These are phyloP conservation scores for Apodospora peruviana DNA, from an alignment of 495 filamentous ascomycete genomes.

Conservation along the genomic window DNA sequence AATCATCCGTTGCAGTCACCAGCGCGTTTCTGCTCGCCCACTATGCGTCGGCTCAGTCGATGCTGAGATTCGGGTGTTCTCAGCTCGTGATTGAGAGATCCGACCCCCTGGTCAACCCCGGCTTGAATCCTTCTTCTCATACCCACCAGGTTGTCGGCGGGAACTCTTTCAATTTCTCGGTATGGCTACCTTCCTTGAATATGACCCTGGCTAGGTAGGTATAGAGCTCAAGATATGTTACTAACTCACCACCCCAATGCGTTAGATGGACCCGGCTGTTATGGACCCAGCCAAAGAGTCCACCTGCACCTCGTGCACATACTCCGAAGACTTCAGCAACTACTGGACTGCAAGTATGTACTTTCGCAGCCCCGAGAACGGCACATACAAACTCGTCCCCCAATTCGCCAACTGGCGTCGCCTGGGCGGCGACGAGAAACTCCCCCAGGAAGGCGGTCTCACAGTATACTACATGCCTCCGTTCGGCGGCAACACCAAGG, in stretches of 20 bases:
- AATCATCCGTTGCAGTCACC: neutral
- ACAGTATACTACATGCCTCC: conserved; percentile 35
- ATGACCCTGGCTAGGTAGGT: too few relatives aligned
- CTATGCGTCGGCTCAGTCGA: neutral
- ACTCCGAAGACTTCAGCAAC: conserved; percentile 25
- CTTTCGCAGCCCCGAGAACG: conserved; percentile 25
- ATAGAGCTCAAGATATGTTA: neutral
- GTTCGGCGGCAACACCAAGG: conserved; percentile 22
- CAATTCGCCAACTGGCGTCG: conserved; percentile 4
- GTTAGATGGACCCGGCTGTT: conserved; percentile 12
- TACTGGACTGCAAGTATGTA: conserved; percentile 34
- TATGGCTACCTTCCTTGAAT: neutral
- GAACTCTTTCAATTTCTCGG: conserved; percentile 18
- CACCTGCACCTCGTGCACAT: conserved; percentile 23
- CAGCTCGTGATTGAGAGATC: conserved; percentile 5
- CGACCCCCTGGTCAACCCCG: conserved; percentile 9
- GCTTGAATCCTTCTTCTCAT: conserved; percentile 8
- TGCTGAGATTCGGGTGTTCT: conserved; percentile 4
- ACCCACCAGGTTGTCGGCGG: conserved; percentile 12
- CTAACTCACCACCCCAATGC: neutral
- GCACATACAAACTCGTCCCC: conserved; percentile 30
- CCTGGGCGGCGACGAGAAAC: conserved; percentile 5
- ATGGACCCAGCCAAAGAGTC: conserved; percentile 14
- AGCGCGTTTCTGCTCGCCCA: neutral
- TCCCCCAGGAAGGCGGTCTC: conserved; percentile 21